These are phyloP conservation scores for Coccomyxa sp. DNA, from an alignment of 139 green algal species.

Conservation along the genomic window DNA sequence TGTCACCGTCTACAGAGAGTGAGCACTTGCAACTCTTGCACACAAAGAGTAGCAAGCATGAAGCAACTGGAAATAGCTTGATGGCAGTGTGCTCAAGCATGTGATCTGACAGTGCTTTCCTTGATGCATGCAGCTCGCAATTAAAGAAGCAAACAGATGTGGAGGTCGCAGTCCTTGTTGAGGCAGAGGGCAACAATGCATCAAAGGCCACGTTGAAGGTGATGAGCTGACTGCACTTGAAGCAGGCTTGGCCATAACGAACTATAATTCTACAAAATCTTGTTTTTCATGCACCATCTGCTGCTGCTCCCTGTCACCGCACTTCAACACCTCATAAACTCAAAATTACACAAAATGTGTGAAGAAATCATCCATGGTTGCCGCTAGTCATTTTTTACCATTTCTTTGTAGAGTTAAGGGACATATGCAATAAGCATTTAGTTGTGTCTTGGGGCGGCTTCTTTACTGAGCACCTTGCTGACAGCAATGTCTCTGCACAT, in stretches of 20 bases:
- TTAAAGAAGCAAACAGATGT: neutral
- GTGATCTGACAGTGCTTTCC: neutral
- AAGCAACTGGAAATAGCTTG: neutral
- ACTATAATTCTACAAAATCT: no score
- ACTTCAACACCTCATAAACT: no score
- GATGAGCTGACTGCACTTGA: neutral
- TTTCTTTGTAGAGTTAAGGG: no score
- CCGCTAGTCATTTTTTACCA: no score
- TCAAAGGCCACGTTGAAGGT: neutral
- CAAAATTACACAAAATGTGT: no score
- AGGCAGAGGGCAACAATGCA: neutral
- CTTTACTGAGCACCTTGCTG: no score
- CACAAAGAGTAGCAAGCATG: neutral
- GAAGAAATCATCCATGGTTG: no score
- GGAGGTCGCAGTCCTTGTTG: neutral
- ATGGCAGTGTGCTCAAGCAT: neutral
- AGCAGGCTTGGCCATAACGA: neutral
- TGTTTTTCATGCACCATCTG: no score
- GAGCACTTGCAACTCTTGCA: neutral
- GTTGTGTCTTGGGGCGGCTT: no score
- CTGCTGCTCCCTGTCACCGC: no score
- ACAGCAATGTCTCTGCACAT: neutral
- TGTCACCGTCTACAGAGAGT: constrained; percentile 6
- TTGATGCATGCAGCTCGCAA: neutral
- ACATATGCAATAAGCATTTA: no score